Evolutionary conservation across 805 yeast genomes (phyloP), one percentile per base, ranked within the genome.

Genomic region (Yarrowia sp.): DNA sequence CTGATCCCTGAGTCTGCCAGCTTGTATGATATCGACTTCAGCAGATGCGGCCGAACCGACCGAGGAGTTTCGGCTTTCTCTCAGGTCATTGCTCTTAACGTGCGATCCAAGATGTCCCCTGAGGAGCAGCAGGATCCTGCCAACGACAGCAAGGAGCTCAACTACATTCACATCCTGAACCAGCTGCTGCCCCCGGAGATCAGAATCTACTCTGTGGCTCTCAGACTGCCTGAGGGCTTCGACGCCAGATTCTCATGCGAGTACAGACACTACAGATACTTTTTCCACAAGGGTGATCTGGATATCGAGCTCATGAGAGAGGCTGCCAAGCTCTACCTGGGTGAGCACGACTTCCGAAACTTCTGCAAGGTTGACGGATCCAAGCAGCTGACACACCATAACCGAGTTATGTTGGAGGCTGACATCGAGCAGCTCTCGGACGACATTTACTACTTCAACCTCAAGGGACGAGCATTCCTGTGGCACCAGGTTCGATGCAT

Each of bases 401-500:
- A 70, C n/a, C 80, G 99, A 69, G 79, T 77, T 9, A 84, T 94
- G 14, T 68, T 80, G 38, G 73, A 77, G 55, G 78, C 90, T 0
- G 71, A 77, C 8, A 85, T 89, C 12, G 65, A 77, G 12, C 68
- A 67, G 8, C 62, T 76, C 2, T 73, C 38, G 4, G 67, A 77
- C 31, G 83, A 81, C 4, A 78, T 82, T 61, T 88, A 78, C 68
- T 86, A 85, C 62, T 84, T 93, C 71, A 91, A 90, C 70, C 75
- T 94, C 60, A 79, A 81, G 65, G 99, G 99, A 0, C 78, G 88
- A 1, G 99, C 98, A 8, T 94, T 94, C 68, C 74, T 94, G 62
- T 94, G 98, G 98, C 98, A 94, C 72, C 99, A 94, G 73, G 99
- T 94, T 18, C 81, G 99, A 63, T 91, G 96, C 67, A 94, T 94